Percentiles rank a stretch among this genome's conserved stretches.
Conservation (phyloP, 1,284 basidiomycete species). For the Pseudozyma sp. region DNA sequence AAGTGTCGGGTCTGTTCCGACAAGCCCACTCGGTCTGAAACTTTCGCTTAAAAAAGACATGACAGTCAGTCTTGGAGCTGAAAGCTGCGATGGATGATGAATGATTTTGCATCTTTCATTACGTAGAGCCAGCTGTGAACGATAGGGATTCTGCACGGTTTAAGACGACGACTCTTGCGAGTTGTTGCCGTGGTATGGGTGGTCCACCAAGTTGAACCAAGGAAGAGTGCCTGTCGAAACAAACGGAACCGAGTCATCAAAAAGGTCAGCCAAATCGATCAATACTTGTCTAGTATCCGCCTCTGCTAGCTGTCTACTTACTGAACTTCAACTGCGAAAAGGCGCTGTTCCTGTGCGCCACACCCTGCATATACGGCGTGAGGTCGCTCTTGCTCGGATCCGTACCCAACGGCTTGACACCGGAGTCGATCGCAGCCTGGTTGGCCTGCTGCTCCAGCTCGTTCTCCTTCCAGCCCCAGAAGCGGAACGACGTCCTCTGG, state of each 20-base stretch:
- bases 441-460: conserved; percentile 65
- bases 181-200: conserved; percentile 61
- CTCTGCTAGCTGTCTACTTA: conserved; percentile 32
- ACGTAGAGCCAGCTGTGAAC: no score
- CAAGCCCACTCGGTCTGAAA: no score
- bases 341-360: conserved; percentile 89
- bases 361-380: conserved; percentile 86
- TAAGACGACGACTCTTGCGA: conserved; percentile 31
- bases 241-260: not conserved
- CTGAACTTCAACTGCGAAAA: conserved; percentile 77
- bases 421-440: conserved; percentile 43
- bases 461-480: conserved; percentile 98
- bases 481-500: conserved; percentile 84
- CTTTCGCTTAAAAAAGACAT: no score
- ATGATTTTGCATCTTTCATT: no score
- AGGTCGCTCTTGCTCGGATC: conserved; percentile 75
- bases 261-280: not conserved
- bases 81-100: no score
- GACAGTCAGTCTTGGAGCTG: no score
- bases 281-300: not conserved
- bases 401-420: conserved; percentile 50
- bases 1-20: no score
- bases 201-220: conserved; percentile 68
- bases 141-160: no score
- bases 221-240: conserved; percentile 56